Base-by-base conservation (phyloP, 2,329 filamentous ascomycete species). In the Alternaria conjuncta region DNA sequence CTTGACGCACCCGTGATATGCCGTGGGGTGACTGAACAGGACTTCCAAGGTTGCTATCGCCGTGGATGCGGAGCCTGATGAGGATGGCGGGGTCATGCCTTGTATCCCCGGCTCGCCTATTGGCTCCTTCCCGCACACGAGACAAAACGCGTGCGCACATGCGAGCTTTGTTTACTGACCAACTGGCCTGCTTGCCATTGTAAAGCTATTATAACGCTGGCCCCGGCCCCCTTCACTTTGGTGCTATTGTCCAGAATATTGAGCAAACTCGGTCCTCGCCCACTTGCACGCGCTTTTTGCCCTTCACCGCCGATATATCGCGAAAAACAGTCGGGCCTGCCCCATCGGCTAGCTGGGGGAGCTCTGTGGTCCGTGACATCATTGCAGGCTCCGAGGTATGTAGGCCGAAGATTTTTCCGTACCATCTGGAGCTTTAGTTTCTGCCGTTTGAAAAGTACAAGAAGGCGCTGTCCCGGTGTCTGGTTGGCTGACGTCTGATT, bases 361-460 rank as follows among this genome's bases (percentile, higher is more conserved):
- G 54, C 59, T 64, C 59, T 65, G 64, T 67, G 69, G 67, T 57
- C 68, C 68, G 57, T 74, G 73, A 75, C 73, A 73, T 75, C 73
- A 75, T 71, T 63, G 67, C 60, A 55, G 65, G 60, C 63, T 62
- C 72, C 71, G 67, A 71, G 71, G 71, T 75, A 66, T 64, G 68
- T 68, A 56, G 55, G 62, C 55, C 62, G 61, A 66, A 69, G 63
- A 64, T 51, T 64, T 61, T 63, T 59, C 61, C 50, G 32, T 62
- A 15, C 61, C 47, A 50, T 43, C 26, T 45, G 53, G 36, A 26
- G 18, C 21, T 58, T 43, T 47, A 60, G 60, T 50, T 45, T 25
- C 25, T 53, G 25, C 2, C 13, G 4, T 41, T 32, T 28, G n/a
- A 32, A 57, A 36, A 13, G n/a, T 54, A 58, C 60, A 62, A 54